phyloP scores from a whole-genome alignment of 2,329 filamentous ascomycete genomes.

The Calonectria pseudoreteaudii region DNA sequence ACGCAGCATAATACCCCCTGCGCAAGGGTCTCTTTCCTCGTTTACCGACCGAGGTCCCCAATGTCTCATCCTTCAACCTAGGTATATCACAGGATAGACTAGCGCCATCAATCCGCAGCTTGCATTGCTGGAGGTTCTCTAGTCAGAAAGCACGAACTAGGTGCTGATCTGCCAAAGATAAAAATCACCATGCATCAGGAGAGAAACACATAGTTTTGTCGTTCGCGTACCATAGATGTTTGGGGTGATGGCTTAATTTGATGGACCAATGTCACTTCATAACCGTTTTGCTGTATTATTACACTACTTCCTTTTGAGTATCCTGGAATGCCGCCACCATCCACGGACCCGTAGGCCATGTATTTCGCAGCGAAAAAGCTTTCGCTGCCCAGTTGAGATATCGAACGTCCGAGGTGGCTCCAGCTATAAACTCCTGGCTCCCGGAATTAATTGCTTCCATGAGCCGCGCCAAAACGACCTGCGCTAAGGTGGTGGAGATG shows the following conservation, averaged over 20 bases:
- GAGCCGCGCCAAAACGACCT: slow-evolving; percentile 9
- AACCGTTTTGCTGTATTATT: background rate
- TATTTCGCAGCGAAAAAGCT: slow-evolving; percentile 17
- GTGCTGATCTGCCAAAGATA: too few relatives aligned
- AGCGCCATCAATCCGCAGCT: too few relatives aligned
- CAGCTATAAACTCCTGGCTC: slow-evolving; percentile 8
- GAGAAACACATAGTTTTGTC: too few relatives aligned
- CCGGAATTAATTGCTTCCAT: slow-evolving; percentile 22
- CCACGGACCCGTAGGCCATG: slow-evolving; percentile 24
- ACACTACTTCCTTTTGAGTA: slow-evolving; percentile 20
- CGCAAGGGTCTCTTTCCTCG: too few relatives aligned
- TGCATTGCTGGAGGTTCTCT: too few relatives aligned
- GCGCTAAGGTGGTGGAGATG: slow-evolving; percentile 7
- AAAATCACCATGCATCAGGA: too few relatives aligned
- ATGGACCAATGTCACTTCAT: background rate
- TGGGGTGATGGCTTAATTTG: background rate
- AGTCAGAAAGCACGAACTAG: too few relatives aligned
- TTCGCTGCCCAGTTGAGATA: slow-evolving; percentile 21
- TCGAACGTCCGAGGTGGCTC: slow-evolving; percentile 3
- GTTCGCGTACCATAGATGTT: too few relatives aligned
- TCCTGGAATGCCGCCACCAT: slow-evolving; percentile 27
- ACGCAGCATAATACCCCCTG: too few relatives aligned
- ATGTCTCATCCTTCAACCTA: too few relatives aligned
- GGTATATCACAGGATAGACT: too few relatives aligned
- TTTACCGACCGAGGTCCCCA: too few relatives aligned